A percentile compares a stretch with the other conserved stretches of the same genome.
Conservation (phyloP, 2,329 filamentous ascomycete species). For the Achaetomium macrosporum region DNA sequence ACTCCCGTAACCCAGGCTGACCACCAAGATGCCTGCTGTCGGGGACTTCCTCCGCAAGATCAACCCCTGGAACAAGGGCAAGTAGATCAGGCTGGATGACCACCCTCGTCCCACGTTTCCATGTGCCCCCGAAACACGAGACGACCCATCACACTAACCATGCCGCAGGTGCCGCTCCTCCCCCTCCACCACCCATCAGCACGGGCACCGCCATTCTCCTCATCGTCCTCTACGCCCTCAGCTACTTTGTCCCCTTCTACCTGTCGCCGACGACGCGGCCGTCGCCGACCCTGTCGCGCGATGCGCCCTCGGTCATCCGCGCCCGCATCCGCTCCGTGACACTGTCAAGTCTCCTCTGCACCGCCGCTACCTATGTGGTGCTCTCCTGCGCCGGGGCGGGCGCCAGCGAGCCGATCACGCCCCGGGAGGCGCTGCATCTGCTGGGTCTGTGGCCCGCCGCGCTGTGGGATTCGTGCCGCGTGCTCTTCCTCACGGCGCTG, state of each 20-base stretch:
- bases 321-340: constrained; percentile 77
- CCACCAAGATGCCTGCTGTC: constrained; percentile 21
- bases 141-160: constrained; percentile 1
- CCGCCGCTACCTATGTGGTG: constrained; percentile 60
- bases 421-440: constrained; percentile 53
- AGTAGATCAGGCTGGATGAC: neutral
- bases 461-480: constrained; percentile 55
- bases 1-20: neutral
- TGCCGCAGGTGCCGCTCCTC: constrained; percentile 24
- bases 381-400: constrained; percentile 46
- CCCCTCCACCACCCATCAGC: constrained; percentile 38
- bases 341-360: constrained; percentile 65
- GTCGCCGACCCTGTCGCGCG: constrained; percentile 70
- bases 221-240: constrained; percentile 65
- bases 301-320: constrained; percentile 84
- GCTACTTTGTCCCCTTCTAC: constrained; percentile 92
- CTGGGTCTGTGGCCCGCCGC: constrained; percentile 79
- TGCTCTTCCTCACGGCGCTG: constrained; percentile 65
- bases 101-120: neutral
- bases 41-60: constrained; percentile 17
- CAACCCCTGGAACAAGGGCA: constrained; percentile 24
- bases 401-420: constrained; percentile 28
- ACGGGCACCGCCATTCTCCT: constrained; percentile 31
- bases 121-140: neutral
- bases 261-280: constrained; percentile 73